Evolutionary conservation across 495 filamentous ascomycete species (phyloP).

Genomic region (Aspergillus sclerotiicarbonarius): DNA sequence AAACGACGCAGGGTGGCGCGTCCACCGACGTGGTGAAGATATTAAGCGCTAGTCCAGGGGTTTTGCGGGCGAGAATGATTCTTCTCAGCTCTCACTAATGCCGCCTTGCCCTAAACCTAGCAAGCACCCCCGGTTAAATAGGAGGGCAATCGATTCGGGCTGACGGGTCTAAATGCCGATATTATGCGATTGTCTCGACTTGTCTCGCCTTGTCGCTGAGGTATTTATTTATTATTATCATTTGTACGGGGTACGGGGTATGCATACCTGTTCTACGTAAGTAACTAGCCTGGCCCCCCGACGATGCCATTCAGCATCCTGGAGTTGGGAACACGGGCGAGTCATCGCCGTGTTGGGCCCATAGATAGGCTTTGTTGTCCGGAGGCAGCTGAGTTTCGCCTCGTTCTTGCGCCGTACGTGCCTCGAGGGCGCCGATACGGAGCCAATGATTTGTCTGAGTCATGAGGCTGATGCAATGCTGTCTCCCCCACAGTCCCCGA

Average conservation of each 20-base stretch:
- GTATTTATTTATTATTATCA: too few species aligned
- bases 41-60: slow-evolving; percentile 15
- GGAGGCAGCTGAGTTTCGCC: not conserved
- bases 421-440: not conserved
- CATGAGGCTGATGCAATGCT: slow-evolving; percentile 12
- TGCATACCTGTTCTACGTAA: not conserved
- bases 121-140: not conserved
- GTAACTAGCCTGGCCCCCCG: not conserved
- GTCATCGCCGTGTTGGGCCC: not conserved
- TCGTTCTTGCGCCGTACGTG: not conserved
- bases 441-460: slow-evolving; percentile 13
- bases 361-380: slow-evolving; percentile 1
- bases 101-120: too few species aligned
- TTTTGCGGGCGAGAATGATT: not conserved
- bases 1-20: slow-evolving; percentile 17
- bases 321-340: not conserved
- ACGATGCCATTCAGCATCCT: slow-evolving; percentile 1
- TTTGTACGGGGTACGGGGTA: not conserved
- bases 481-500: slow-evolving; percentile 19
- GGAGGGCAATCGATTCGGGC: not conserved
- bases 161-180: too few species aligned
- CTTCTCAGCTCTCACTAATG: too few species aligned
- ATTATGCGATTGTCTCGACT: not conserved
- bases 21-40: slow-evolving; percentile 6
- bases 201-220: not conserved